These are phyloP conservation scores for Monilinia fructigena DNA, from an alignment of 2,329 filamentous ascomycete species.

Conservation along the genomic window DNA sequence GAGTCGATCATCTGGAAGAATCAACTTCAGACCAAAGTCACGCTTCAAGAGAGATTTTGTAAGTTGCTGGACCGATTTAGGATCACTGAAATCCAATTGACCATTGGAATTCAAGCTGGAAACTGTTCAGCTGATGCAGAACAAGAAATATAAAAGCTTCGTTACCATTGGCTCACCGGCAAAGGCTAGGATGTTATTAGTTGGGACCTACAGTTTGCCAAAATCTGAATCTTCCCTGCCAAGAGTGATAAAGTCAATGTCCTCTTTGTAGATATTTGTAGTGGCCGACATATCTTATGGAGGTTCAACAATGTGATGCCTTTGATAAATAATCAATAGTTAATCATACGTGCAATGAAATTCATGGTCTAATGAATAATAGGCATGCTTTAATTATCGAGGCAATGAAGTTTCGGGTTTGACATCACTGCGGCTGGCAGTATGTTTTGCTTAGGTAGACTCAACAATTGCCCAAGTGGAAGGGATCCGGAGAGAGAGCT, in stretches of 20 bases:
- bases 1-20: constrained; percentile 73
- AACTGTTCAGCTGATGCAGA: constrained; percentile 20
- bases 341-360: no score
- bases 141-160: no score
- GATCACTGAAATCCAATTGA: constrained; percentile 78
- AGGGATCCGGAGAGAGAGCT: background rate
- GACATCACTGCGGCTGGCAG: no score
- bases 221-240: constrained; percentile 59
- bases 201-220: constrained; percentile 50
- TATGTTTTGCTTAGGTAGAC: background rate
- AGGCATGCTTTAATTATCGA: no score
- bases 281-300: constrained; percentile 32
- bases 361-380: no score
- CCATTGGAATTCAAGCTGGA: constrained; percentile 52
- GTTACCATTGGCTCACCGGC: background rate
- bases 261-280: constrained; percentile 53
- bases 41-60: constrained; percentile 74
- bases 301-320: no score
- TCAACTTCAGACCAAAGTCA: constrained; percentile 71
- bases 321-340: background rate
- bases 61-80: constrained; percentile 72
- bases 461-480: background rate
- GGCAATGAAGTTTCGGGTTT: background rate
- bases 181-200: background rate
- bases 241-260: constrained; percentile 62